Evolutionary conservation across 2,329 filamentous ascomycete species (phyloP), one percentile per base, ranked within the genome.

Genomic region (Dendrostoma leiphaemia): DNA sequence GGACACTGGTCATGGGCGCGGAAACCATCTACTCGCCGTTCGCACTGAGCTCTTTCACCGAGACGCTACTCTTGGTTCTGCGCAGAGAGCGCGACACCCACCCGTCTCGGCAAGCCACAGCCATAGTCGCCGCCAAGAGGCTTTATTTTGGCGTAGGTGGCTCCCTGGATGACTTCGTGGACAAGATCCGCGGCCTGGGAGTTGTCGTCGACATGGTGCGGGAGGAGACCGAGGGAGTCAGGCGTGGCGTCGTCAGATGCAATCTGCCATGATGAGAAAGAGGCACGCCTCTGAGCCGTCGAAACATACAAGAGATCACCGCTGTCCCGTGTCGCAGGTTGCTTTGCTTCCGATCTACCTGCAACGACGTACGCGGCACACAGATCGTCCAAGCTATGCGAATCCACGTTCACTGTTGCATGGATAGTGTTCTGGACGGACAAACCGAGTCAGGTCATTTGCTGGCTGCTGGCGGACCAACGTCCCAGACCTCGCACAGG

Each of bases 131-230:
- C 3, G 90, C 90, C 1, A 94, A 94, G 73, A 82, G 83, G 60
- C 78, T 92, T 10, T 94, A 94, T 69, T 94, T 94, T 70, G 90
- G 90, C 3, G 90, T 94, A 5, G 90, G 90, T 0, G 90, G 90
- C 0, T 91, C 89, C 19, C 79, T 94, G 21, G 87, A 91, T 66
- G 89, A 89, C 60, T 90, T 94, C 62, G 73, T 85, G 45, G 70
- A 75, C 48, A 74, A 71, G 59, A 78, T 83, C 38, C 71, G 71
- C 51, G 71, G 66, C 0, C 74, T 74, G 34, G 83, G 82, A 2
- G 75, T 72, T 10, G 59, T 62, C 3, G 77, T 86, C 32, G 68
- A 74, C 37, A 73, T 75, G 46, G 60, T 86, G 31, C 74, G 79
- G 54, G 82, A 86, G 63, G 83, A 86, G 64, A 73, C 74, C 0